phyloP scores from a whole-genome alignment of 2,329 filamentous ascomycete species.

The Parafenestella ontariensis region DNA sequence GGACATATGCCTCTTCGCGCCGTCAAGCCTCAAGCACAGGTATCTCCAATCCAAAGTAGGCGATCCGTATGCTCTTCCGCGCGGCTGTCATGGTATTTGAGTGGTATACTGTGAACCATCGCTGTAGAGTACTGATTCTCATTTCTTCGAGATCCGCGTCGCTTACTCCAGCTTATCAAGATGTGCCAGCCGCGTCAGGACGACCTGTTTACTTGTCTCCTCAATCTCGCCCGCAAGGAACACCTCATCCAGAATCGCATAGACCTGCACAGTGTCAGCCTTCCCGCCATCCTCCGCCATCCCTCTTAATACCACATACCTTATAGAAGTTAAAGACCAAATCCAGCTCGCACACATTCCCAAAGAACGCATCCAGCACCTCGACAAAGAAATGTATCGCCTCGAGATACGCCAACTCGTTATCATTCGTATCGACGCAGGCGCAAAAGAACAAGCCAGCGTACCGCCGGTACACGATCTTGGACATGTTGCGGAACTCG shows the following conservation, averaged over 20 bases:
- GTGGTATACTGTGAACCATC: background rate
- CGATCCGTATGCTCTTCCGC: background rate
- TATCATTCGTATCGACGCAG: conserved; percentile 98
- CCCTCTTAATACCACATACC: conserved; percentile 51
- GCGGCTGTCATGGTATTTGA: background rate
- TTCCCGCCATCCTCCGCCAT: background rate
- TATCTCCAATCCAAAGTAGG: background rate
- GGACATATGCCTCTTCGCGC: background rate
- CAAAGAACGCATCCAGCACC: conserved; percentile 97
- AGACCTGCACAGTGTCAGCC: conserved; percentile 66
- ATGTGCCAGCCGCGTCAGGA: conserved; percentile 91
- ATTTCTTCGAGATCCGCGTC: background rate
- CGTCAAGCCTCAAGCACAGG: background rate
- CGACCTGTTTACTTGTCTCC: conserved; percentile 98
- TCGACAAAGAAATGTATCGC: conserved; percentile 99
- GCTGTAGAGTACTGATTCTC: background rate
- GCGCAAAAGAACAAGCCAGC: conserved; percentile 99
- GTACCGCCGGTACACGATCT: conserved; percentile 97
- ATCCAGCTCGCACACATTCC: conserved; percentile 98
- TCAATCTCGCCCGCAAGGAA: conserved; percentile 98
- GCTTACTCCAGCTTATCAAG: conserved; percentile 88
- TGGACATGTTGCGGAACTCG: conserved; percentile 85
- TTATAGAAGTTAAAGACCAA: conserved; percentile 78
- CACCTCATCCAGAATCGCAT: conserved; percentile 97
- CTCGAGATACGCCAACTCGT: conserved; percentile 95